Conservation (phyloP, 345 rosid genomes). For the Ricinus communis region DNA sequence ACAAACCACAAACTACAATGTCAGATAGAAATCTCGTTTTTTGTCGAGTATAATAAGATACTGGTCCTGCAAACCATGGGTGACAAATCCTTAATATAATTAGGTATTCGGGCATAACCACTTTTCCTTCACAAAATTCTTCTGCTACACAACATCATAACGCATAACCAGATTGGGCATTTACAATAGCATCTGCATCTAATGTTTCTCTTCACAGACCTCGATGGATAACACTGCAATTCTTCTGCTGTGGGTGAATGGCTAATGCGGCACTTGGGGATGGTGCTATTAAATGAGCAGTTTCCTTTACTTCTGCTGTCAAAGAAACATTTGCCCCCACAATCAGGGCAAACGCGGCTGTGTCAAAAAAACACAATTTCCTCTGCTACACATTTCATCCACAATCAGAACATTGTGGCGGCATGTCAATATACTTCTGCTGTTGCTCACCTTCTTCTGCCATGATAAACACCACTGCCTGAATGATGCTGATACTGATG, state of each 20-base stretch:
- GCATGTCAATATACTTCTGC: not conserved
- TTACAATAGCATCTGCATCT: not conserved
- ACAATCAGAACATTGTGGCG: not conserved
- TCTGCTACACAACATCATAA: not conserved
- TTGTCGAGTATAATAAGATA: not conserved
- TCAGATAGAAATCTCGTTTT: not conserved
- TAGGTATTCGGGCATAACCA: not conserved
- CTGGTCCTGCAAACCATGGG: not conserved
- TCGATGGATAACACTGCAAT: not conserved
- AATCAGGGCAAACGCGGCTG: not conserved
- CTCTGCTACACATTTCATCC: not conserved
- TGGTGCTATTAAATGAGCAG: not conserved
- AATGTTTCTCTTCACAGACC: not conserved
- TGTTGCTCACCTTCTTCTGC: conserved; percentile 57
- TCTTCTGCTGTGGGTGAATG: not conserved
- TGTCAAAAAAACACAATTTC: not conserved
- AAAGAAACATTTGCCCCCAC: not conserved
- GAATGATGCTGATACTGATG: conserved; percentile 51
- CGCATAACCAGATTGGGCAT: not conserved
- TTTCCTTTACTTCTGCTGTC: not conserved
- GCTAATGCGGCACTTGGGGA: too few species aligned
- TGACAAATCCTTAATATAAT: not conserved
- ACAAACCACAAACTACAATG: not conserved
- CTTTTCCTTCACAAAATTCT: not conserved
- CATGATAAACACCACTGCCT: conserved; percentile 67